phyloP scores from a whole-genome alignment of 1,284 basidiomycete species.

The Laetiporus sulphureus region DNA sequence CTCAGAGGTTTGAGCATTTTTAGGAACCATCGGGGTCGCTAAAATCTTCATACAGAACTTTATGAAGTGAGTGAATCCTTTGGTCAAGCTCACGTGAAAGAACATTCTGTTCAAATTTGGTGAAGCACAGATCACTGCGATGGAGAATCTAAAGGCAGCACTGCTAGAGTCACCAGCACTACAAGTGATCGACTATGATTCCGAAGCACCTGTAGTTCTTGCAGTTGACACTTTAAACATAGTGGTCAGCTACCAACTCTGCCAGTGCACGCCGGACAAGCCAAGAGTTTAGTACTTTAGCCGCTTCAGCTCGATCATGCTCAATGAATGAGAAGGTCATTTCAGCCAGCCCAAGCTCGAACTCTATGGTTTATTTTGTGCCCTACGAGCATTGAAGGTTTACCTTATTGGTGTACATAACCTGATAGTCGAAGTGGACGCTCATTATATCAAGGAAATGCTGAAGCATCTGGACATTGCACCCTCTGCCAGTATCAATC shows the following conservation, averaged over 20 bases:
- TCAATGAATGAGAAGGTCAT: slow-evolving; percentile 27
- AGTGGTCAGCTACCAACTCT: slow-evolving; percentile 27
- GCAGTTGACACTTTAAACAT: slow-evolving; percentile 29
- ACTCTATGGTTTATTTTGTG: slow-evolving; percentile 32
- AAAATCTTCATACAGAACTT: slow-evolving; percentile 18
- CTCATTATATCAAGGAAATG: slow-evolving; percentile 16
- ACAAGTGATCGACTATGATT: slow-evolving; percentile 45
- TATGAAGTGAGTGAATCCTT: slow-evolving; percentile 7
- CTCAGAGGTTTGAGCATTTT: slow-evolving; percentile 17
- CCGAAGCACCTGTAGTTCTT: slow-evolving; percentile 21
- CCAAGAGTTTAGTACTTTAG: slow-evolving; percentile 9
- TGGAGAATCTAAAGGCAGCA: slow-evolving; percentile 21
- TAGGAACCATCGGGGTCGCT: slow-evolving; percentile 17
- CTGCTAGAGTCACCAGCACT: too few relatives aligned
- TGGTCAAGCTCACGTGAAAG: slow-evolving; percentile 20
- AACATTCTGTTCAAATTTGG: slow-evolving; percentile 17
- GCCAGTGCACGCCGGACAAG: slow-evolving; percentile 20
- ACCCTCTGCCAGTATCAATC: slow-evolving; percentile 31
- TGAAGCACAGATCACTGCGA: slow-evolving; percentile 15
- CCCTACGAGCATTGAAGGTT: slow-evolving; percentile 19
- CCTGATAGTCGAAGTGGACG: slow-evolving; percentile 30
- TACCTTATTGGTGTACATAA: slow-evolving; percentile 30
- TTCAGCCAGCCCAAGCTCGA: slow-evolving; percentile 39
- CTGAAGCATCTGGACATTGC: slow-evolving; percentile 23
- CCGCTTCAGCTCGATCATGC: slow-evolving; percentile 27